Evolutionary conservation across 164 flowering plant genomes (phyloP).

Genomic region (Cinnamomum micranthum): DNA sequence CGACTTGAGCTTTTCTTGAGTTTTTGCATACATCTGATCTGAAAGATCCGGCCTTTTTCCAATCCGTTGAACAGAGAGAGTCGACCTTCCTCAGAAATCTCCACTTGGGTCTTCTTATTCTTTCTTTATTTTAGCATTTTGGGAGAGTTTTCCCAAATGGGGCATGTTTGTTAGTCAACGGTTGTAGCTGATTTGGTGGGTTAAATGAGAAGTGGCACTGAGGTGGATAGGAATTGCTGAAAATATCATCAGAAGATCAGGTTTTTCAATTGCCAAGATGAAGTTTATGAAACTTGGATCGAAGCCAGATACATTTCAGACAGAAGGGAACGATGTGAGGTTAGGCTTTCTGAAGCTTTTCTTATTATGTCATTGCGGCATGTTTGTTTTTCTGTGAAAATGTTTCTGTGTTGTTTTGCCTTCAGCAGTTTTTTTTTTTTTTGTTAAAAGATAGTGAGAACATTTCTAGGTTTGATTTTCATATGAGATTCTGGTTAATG

Average conservation of each 20-base stretch:
- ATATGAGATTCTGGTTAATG: not conserved
- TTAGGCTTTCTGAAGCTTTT: constrained; percentile 24
- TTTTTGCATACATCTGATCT: constrained; percentile 35
- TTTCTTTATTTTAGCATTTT: constrained; percentile 12
- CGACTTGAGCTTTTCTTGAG: constrained; percentile 28
- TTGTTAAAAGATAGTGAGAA: not conserved
- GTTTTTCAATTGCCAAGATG: constrained; percentile 45
- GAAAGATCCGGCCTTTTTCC: constrained; percentile 47
- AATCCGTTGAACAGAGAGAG: constrained; percentile 32
- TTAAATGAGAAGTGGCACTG: constrained; percentile 22
- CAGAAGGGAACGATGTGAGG: constrained; percentile 75
- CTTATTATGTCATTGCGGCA: not conserved
- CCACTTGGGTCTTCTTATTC: constrained; percentile 20
- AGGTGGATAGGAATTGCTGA: not conserved
- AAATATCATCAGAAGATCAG: constrained; percentile 2
- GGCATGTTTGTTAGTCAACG: constrained; percentile 12
- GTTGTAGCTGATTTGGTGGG: constrained; percentile 12
- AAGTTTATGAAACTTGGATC: constrained; percentile 99
- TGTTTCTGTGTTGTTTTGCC: not conserved
- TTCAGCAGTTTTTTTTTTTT: too few species aligned
- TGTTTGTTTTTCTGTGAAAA: not conserved
- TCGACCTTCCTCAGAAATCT: constrained; percentile 27
- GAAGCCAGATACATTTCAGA: constrained; percentile 83
- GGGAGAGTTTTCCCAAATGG: constrained; percentile 6
- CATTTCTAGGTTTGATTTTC: not conserved